phyloP scores from a whole-genome alignment of 2,329 filamentous ascomycete genomes.

The Colletotrichum truncatum region DNA sequence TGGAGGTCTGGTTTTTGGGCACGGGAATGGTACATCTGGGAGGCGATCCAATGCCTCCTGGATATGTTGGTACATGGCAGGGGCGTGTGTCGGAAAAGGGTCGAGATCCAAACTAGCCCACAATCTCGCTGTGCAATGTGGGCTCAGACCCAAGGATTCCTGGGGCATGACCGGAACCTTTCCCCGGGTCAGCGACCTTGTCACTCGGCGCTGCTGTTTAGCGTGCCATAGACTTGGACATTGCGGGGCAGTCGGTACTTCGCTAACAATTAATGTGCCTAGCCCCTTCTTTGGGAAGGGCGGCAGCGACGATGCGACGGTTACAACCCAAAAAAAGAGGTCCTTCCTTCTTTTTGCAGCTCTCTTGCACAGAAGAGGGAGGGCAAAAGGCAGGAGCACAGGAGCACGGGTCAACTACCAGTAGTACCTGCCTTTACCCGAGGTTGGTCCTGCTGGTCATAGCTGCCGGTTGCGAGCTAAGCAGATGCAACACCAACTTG shows the following conservation, averaged over 20 bases:
- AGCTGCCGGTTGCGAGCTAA: too few species aligned
- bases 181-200: constrained; percentile 17
- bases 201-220: constrained; percentile 13
- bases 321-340: not conserved
- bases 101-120: not conserved
- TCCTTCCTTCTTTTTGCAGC: not conserved
- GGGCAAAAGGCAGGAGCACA: not conserved
- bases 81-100: not conserved
- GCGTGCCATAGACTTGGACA: constrained; percentile 27
- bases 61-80: not conserved
- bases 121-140: constrained; percentile 12
- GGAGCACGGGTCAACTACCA: too few species aligned
- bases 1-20: too few species aligned
- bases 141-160: not conserved
- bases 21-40: not conserved
- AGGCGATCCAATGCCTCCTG: not conserved
- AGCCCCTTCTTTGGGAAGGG: not conserved
- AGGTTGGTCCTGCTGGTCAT: too few species aligned
- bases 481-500: too few species aligned
- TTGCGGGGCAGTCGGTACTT: constrained; percentile 14
- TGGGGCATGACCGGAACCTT: constrained; percentile 27
- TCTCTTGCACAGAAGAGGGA: too few species aligned
- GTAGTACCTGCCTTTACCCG: not conserved
- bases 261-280: constrained; percentile 23
- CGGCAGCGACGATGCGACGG: not conserved